Base-by-base conservation (phyloP, 2,329 filamentous ascomycete genomes). In the Monilinia vaccinii-corymbosi region DNA sequence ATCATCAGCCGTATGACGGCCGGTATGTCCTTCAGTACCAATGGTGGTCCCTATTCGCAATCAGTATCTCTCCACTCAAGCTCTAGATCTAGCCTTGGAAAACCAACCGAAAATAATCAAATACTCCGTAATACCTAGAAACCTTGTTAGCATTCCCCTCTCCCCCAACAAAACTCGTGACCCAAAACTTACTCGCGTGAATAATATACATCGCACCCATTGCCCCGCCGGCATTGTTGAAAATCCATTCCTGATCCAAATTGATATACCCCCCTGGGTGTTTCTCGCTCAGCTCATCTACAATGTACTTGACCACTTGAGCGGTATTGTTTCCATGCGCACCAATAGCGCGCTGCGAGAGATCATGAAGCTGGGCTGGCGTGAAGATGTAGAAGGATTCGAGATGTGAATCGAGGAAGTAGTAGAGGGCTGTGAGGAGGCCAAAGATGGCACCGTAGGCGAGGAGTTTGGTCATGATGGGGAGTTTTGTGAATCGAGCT, bases 181-280 rank as follows among this genome's bases (percentile, higher is more conserved):
- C 38, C 36, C 34, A 45, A 42, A 16, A 78, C 84, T 73, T 74
- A 88, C 87, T 92, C 62, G 90, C 89, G 72, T 95, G 91, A 69
- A 95, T 86, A 65, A 95, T 86, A 73, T 90, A 91, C 91, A 95
- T 94, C 70, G 82, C 88, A 60, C 91, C 91, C 91, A 95, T 96
- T 56, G 90, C 90, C 64, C 91, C 91, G 56, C 91, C 91, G 56
- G 90, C 90, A 71, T 95, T 95, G 79, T 95, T 96, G 70, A 96
- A 93, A 49, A 95, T 80, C 90, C 90, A 96, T 74, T 93, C 87
- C 75, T 93, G 84, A 61, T 87, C 77, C 59, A 82, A 72, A 75
- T 88, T 91, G 71, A 93, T 71, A 73, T 89, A 76, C 48, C 75
- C 73, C 34, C 68, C 69, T 38, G 68, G 70, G 42, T 76, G 62